Base-by-base conservation (phyloP, 2,329 filamentous ascomycete species). In the Stagonosporopsis vannaccii region DNA sequence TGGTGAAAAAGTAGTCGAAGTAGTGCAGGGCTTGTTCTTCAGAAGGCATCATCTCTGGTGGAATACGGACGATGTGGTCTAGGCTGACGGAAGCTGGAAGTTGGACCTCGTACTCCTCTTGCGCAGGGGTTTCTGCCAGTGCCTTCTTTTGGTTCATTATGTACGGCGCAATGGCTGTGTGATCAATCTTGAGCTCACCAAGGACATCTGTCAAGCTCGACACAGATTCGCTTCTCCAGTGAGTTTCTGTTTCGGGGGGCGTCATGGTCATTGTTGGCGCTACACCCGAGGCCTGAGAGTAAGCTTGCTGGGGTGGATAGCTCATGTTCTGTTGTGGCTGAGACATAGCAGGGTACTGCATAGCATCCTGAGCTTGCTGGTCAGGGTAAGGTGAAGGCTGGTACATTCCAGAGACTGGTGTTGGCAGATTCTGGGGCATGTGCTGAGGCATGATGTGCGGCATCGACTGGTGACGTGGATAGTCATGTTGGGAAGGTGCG, bases 11-110 rank as follows among this genome's bases (percentile, higher is more conserved):
- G 39, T 96, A 89, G 35, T 95, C 87, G 72, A 98, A 96, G 72
- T 95, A 96, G 32, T 90, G 85, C 70, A 92, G 80, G 4, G 89
- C 88, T 32, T 91, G 91, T 40, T 91, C 88, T 28, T 97, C 92
- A 26, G 89, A 85, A 1, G 94, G 94, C 92, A 98, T 97, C 69
- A 98, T 84, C 68, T 96, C 92, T 0, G 90, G 91, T 0, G 94
- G 95, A 59, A 98, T 97, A 32, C 92, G 87, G 56, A 97, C 89
- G 56, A 90, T 92, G 20, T 87, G 82, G 45, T 92, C 92, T 7
- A 90, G 85, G 8, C 87, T 84, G 15, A 85, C 83, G 30, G 89
- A 84, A 12, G 87, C 85, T 30, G 91, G 92, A 8, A 96, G 76
- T 26, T 84, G 78, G 40, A 87, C 85, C 64, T 92, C 90, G 57